A percentile compares a stretch with the other conserved stretches of the same genome.
phyloP scores from a whole-genome alignment of 352 stramenopile genomes.

The Phytophthora pluvialis region DNA sequence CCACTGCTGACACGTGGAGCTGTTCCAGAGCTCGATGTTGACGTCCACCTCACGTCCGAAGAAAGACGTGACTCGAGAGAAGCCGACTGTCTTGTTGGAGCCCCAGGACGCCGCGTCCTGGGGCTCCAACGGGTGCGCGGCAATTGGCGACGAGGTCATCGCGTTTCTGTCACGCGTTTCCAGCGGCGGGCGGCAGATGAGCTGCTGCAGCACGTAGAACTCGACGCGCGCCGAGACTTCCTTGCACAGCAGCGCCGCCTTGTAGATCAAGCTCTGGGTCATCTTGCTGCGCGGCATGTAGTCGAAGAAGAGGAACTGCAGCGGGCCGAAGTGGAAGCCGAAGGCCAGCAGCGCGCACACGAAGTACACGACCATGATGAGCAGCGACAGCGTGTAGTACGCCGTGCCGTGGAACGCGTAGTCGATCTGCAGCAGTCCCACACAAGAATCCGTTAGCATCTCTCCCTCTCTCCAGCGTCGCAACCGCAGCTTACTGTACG shows the following conservation, averaged over 20 bases:
- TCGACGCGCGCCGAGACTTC: conserved; percentile 50
- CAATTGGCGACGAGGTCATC: conserved; percentile 40
- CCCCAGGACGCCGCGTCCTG: conserved; percentile 11
- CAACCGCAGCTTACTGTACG: conserved; percentile 1
- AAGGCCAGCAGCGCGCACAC: conserved; percentile 73
- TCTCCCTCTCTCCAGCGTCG: background rate
- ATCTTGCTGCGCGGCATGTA: conserved; percentile 63
- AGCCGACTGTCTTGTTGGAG: conserved; percentile 11
- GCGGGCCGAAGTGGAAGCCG: conserved; percentile 76
- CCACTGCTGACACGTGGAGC: conserved; percentile 61
- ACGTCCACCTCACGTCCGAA: conserved; percentile 66
- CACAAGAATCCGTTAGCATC: conserved; percentile 12
- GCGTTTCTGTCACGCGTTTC: conserved; percentile 41
- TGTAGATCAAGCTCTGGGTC: conserved; percentile 59
- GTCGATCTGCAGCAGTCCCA: conserved; percentile 56
- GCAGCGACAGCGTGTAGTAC: conserved; percentile 69
- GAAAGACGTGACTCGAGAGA: conserved; percentile 59
- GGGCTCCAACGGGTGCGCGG: conserved; percentile 31
- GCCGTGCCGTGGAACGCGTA: conserved; percentile 80
- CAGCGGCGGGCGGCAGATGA: conserved; percentile 50
- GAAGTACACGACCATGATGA: conserved; percentile 74
- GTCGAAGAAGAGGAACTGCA: conserved; percentile 86
- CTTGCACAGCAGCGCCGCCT: conserved; percentile 41
- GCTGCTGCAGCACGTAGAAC: conserved; percentile 64
- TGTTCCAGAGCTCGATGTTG: conserved; percentile 73